Evolutionary conservation across 2,329 filamentous ascomycete genomes (phyloP).

Genomic region (Setomelanomma holmii): DNA sequence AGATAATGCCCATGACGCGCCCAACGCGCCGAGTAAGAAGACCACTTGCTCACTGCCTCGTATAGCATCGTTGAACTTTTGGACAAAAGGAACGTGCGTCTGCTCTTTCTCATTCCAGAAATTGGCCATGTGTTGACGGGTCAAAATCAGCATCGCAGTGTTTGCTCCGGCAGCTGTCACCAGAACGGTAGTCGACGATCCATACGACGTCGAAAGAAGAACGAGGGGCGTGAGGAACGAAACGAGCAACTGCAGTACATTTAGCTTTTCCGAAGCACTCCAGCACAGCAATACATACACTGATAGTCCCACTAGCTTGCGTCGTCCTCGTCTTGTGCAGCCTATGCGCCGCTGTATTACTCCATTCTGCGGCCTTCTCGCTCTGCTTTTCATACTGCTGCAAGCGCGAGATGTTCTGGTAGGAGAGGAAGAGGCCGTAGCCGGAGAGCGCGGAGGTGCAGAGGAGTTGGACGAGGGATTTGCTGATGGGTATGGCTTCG

Average conservation of each 20-base stretch:
- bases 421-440: slow-evolving; percentile 43
- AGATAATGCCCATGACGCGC: slow-evolving; percentile 21
- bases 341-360: slow-evolving; percentile 37
- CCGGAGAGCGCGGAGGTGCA: slow-evolving; percentile 29
- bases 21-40: slow-evolving; percentile 26
- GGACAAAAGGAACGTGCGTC: slow-evolving; percentile 43
- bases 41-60: slow-evolving; percentile 40
- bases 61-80: slow-evolving; percentile 48
- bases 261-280: not conserved
- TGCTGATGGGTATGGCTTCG: slow-evolving; percentile 1
- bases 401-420: slow-evolving; percentile 46
- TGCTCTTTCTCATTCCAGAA: slow-evolving; percentile 46
- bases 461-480: slow-evolving; percentile 23
- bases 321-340: slow-evolving; percentile 46
- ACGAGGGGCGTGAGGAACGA: slow-evolving; percentile 33
- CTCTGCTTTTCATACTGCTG: slow-evolving; percentile 44
- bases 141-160: slow-evolving; percentile 14
- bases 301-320: slow-evolving; percentile 41
- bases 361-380: slow-evolving; percentile 48
- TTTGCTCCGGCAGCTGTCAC: slow-evolving; percentile 18
- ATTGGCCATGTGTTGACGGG: slow-evolving; percentile 35
- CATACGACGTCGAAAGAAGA: slow-evolving; percentile 11
- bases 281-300: slow-evolving; percentile 25
- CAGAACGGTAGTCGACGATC: slow-evolving; percentile 9
- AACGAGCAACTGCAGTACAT: slow-evolving; percentile 20